Percentiles rank a stretch among this genome's conserved stretches.
phyloP scores from a whole-genome alignment of 306 rosid genomes.

The Acmispon strigosus region DNA sequence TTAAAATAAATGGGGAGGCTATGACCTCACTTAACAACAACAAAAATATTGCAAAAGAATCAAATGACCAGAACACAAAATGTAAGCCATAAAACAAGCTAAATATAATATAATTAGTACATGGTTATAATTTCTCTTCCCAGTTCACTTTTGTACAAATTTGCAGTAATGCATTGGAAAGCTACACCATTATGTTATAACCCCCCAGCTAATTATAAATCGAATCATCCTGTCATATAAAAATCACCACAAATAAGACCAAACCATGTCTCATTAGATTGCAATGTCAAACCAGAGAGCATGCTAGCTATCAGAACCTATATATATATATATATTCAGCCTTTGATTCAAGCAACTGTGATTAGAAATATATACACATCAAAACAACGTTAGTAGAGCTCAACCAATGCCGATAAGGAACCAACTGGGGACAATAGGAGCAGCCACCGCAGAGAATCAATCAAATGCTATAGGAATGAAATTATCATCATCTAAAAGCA shows the following conservation, averaged over 20 bases:
- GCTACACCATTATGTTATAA: slow-evolving; percentile 22
- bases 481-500: slow-evolving; percentile 64
- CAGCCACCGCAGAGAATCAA: slow-evolving; percentile 27
- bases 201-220: slow-evolving; percentile 21
- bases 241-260: slow-evolving; percentile 14
- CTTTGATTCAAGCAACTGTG: slow-evolving; percentile 21
- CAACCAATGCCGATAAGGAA: slow-evolving; percentile 34
- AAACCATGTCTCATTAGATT: slow-evolving; percentile 26
- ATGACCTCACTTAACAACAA: no score
- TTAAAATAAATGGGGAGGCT: no score
- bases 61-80: not conserved
- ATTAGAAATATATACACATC: slow-evolving; percentile 44
- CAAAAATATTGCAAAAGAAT: not conserved
- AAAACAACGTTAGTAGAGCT: slow-evolving; percentile 29
- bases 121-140: not conserved
- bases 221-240: slow-evolving; percentile 16
- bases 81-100: not conserved
- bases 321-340: slow-evolving; percentile 31
- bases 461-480: slow-evolving; percentile 68
- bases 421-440: slow-evolving; percentile 21
- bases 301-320: slow-evolving; percentile 27
- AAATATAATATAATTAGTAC: not conserved
- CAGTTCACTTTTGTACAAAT: slow-evolving; percentile 23
- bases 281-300: slow-evolving; percentile 25
- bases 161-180: slow-evolving; percentile 14